Conservation (phyloP, 148 eudicot species). For the Dianthus caryophyllus region DNA sequence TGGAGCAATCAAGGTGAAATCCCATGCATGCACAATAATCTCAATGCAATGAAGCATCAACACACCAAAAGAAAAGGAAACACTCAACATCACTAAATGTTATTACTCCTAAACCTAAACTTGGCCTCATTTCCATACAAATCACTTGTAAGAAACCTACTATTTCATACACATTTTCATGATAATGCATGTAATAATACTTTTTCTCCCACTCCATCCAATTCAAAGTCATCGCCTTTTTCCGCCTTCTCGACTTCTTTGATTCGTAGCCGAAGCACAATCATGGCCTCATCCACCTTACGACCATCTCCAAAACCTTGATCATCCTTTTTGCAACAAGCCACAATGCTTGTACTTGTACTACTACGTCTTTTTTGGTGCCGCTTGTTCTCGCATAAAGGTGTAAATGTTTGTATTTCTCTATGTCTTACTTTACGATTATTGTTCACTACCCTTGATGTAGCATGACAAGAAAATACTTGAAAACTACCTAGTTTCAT, state of each 20-base stretch:
- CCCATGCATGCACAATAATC: not conserved
- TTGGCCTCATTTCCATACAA: conserved; percentile 12
- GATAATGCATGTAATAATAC: not conserved
- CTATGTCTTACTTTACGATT: not conserved
- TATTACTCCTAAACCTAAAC: conserved; percentile 16
- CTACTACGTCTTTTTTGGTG: not conserved
- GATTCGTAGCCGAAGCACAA: conserved; percentile 18
- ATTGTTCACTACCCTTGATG: not conserved
- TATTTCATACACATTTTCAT: not conserved
- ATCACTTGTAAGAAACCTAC: conserved; percentile 11
- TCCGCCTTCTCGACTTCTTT: conserved; percentile 9
- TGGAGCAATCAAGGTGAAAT: not conserved
- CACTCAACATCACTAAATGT: conserved; percentile 6
- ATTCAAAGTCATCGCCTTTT: conserved; percentile 12
- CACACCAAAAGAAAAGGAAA: conserved; percentile 5
- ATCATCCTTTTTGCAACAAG: conserved; percentile 1
- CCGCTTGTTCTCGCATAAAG: not conserved
- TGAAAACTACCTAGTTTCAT: not conserved
- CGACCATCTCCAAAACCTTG: conserved; percentile 10
- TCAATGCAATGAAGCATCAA: conserved; percentile 4
- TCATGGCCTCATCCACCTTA: conserved; percentile 20
- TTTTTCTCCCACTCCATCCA: conserved; percentile 20
- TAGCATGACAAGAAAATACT: not conserved
- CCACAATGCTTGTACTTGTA: not conserved
- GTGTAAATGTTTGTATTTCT: not conserved